Evolutionary conservation across 345 rosid genomes (phyloP), one percentile per base, ranked within the genome.

Genomic region (Eutrema yunnanense): DNA sequence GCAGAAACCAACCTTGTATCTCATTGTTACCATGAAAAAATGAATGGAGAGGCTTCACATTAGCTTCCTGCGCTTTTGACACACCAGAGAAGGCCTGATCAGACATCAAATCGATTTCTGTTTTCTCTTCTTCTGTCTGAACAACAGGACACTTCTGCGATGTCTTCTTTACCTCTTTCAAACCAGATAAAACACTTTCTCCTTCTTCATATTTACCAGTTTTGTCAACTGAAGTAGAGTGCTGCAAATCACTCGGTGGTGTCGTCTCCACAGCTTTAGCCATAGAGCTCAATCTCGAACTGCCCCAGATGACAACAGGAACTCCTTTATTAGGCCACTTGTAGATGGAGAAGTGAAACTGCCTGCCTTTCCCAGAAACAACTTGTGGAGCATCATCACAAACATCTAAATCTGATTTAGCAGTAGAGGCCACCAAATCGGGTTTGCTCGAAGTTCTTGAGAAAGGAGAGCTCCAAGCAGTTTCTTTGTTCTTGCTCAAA

Each of bases 341-440:
- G 82, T 86, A 94, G 49, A 94, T 91, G 1, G 98, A 94, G 83
- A 94, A 89, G 79, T 89, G 97, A 81, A 89, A 91, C 13, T 81
- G 85, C 72, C 68, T 76, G 32, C 77, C 44, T n/a, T 54, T 61
- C 38, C 64, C 67, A 43, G 32, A 43, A 38, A 73, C 82, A 74
- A 33, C 67, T 32, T 66, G 30, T 58, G 71, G 85, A 67, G 76
- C 73, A 78, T 44, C 71, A 57, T 12, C 64, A 56, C 36, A 42
- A 32, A 0, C 67, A 33, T 64, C 55, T 7, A 34, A 66, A 34
- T 14, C 69, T 34, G 53, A 58, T 61, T 46, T 67, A 43, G 5
- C 50, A 37, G 69, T 57, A 49, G 51, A 46, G 40, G 73, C 84
- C 32, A 54, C 84, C 47, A 47, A 67, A 30, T 79, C 80, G 13